These are phyloP conservation scores for Thelonectria discophora DNA, from an alignment of 2,329 filamentous ascomycete genomes.

Conservation along the genomic window DNA sequence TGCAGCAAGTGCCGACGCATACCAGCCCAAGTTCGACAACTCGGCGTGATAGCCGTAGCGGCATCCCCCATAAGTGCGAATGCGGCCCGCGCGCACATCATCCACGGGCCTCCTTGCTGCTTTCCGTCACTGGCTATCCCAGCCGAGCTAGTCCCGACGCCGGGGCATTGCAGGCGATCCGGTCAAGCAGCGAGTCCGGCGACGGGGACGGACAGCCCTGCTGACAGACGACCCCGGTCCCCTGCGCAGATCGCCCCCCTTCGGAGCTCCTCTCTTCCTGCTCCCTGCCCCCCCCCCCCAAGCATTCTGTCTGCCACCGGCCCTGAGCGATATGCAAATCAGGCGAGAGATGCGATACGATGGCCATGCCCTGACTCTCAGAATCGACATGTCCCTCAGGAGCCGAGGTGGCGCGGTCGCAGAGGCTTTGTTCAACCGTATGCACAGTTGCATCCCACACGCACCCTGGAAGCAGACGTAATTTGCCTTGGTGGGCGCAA, in stretches of 20 bases:
- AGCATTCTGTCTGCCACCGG: constrained; percentile 13
- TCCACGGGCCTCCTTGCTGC: constrained; percentile 6
- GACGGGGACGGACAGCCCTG: constrained; percentile 36
- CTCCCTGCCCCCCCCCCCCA: constrained; percentile 20
- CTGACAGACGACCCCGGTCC: constrained; percentile 33
- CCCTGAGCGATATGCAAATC: constrained; percentile 17
- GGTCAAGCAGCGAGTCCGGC: constrained; percentile 19
- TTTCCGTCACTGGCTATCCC: constrained; percentile 15
- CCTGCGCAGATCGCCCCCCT: constrained; percentile 42
- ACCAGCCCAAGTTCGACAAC: constrained; percentile 11
- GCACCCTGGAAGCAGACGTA: constrained; percentile 30
- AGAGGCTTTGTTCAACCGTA: constrained; percentile 40
- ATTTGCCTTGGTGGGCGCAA: constrained; percentile 28
- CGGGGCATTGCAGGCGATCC: constrained; percentile 38
- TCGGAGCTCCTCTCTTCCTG: constrained; percentile 26
- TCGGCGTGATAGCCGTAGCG: constrained; percentile 10
- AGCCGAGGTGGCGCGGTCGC: constrained; percentile 43
- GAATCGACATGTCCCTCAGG: constrained; percentile 35
- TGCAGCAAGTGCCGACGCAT: constrained; percentile 12
- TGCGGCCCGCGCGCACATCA: constrained; percentile 15
- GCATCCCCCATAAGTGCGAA: constrained; percentile 19
- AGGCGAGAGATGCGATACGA: constrained; percentile 36
- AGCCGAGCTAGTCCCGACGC: constrained; percentile 20
- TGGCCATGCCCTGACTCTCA: constrained; percentile 25
- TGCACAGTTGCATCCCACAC: constrained; percentile 35